Percentiles rank a stretch among this genome's conserved stretches.
phyloP scores from a whole-genome alignment of 345 rosid species.

The Citrus medica region DNA sequence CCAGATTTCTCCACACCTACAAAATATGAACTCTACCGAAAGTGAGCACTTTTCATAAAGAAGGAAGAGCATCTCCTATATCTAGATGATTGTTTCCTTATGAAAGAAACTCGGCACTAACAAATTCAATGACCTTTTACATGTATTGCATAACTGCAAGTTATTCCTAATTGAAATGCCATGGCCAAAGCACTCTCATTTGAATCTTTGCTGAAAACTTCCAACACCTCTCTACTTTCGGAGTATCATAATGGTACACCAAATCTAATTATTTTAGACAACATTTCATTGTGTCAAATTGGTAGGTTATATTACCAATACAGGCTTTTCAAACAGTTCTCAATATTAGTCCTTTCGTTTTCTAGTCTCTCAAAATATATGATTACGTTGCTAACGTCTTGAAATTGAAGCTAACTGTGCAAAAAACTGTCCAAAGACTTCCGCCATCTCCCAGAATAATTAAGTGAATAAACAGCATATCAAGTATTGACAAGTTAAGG shows the following conservation, averaged over 20 bases:
- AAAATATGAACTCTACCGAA: constrained; percentile 19
- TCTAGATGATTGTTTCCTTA: background rate
- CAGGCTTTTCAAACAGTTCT: background rate
- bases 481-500: constrained; percentile 14
- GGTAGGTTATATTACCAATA: background rate
- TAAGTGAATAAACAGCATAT: background rate
- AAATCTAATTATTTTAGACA: background rate
- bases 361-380: background rate
- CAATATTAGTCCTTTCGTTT: background rate
- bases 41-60: background rate
- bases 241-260: background rate
- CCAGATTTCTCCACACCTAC: constrained; percentile 99
- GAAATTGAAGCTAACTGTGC: background rate
- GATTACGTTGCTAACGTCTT: background rate
- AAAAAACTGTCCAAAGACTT: background rate
- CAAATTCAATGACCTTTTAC: background rate
- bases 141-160: background rate
- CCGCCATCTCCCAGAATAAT: background rate
- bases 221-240: background rate
- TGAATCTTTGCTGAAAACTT: background rate
- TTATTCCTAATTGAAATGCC: background rate
- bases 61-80: background rate
- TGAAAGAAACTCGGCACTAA: background rate
- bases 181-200: background rate
- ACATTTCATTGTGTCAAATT: background rate